Base-by-base conservation (phyloP, 1,284 basidiomycete genomes). In the Sphaerobolus stellatus region DNA sequence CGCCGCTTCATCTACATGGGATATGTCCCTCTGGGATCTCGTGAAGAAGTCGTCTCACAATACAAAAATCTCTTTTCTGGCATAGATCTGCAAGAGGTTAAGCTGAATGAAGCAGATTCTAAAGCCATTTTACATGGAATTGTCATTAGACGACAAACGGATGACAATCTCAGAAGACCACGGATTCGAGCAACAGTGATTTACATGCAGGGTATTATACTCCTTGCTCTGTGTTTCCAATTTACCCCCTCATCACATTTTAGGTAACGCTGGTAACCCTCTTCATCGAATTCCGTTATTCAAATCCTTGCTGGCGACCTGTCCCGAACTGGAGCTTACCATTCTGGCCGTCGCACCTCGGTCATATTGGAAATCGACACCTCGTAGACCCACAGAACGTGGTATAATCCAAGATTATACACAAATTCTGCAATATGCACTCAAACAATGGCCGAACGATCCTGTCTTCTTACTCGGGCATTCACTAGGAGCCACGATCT, bases 1-100 rank as follows among this genome's bases (percentile, higher is more conserved):
- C 67, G 78, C 5, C 76, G 74, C 54, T 73, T 81, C 29, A 79
- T 81, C 11, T 80, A 81, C 64, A 77, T 81, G 74, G 73, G 76
- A 76, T 79, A 78, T 51, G 71, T 70, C 1, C 79, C 79, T 2
- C 67, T 71, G 1, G 76, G 73, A 14, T 68, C 75, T 9, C 67
- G 77, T 16, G 63, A 61, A 11, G 75, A 79, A 55, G 56, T 62
- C 41, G 9, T 22, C 9, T 9, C 9, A 9, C 9, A 11, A 9
- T 44, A 44, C 22, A 9, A 9, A 22, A 20, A 44, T 22, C 41
- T 13, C 11, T 20, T 44, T 7, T 63, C 79, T 3, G 46, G 40
- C 0, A 52, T 58, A n/a, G 64, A 62, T 24, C 56, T 65, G 4
- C 58, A 68, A 30, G 66, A 73, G 31, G 58, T 75, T 6, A 22